These are phyloP conservation scores for Colletotrichum simmondsii DNA, from an alignment of 2,329 filamentous ascomycete species.

Conservation along the genomic window DNA sequence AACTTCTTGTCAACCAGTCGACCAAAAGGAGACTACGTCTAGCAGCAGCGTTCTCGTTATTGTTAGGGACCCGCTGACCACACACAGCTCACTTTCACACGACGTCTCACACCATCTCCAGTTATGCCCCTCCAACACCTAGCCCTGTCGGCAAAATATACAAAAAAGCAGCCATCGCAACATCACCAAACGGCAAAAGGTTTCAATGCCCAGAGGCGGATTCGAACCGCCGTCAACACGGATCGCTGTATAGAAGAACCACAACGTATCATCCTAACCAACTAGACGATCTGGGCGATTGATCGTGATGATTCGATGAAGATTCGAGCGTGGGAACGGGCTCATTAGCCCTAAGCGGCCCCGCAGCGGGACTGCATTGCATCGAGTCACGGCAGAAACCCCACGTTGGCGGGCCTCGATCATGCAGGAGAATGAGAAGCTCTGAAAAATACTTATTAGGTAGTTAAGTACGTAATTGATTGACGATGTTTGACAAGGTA, in stretches of 20 bases:
- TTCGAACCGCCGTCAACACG: conserved; percentile 36
- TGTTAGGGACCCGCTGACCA: neutral
- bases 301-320: neutral
- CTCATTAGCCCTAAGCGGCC: conserved; percentile 17
- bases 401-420: neutral
- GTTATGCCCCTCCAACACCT: too few relatives aligned
- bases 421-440: neutral
- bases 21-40: too few relatives aligned
- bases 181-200: neutral
- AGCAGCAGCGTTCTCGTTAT: too few relatives aligned
- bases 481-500: neutral
- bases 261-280: conserved; percentile 36
- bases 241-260: conserved; percentile 30
- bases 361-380: conserved; percentile 9
- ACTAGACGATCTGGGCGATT: conserved; percentile 33
- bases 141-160: neutral
- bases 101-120: neutral
- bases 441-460: neutral
- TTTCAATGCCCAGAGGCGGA: conserved; percentile 27
- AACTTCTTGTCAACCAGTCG: too few relatives aligned
- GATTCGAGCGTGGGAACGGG: accelerated
- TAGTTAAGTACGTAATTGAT: neutral
- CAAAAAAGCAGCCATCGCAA: neutral
- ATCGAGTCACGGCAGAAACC: neutral
- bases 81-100: neutral